phyloP scores from a whole-genome alignment of 805 yeast species.

The Suhomyces pyralidae region DNA sequence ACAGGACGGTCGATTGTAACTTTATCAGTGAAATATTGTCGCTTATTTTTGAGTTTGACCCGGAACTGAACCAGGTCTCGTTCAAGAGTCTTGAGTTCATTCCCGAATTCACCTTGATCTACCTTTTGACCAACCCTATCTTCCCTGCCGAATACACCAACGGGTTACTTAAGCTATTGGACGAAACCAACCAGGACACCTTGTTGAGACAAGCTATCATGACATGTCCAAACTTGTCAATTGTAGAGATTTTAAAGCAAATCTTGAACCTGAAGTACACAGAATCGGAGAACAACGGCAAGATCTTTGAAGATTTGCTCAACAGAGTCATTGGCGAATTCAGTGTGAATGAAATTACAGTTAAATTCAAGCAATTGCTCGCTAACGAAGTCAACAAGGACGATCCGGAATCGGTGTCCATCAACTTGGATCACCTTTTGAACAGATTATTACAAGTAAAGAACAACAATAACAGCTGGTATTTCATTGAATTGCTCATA shows the following conservation, averaged over 20 bases:
- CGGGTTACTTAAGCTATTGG: conserved; percentile 53
- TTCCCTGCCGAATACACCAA: conserved; percentile 62
- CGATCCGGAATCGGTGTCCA: conserved; percentile 19
- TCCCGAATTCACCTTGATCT: conserved; percentile 62
- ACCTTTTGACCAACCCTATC: conserved; percentile 81
- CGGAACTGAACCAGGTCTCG: conserved; percentile 21
- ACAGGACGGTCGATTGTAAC: conserved; percentile 58
- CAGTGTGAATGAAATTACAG: conserved; percentile 56
- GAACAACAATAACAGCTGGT: conserved; percentile 56
- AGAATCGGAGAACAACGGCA: conserved; percentile 31
- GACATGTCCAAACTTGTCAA: conserved; percentile 67
- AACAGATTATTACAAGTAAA: conserved; percentile 28
- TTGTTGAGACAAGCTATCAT: conserved; percentile 79
- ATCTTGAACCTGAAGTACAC: conserved; percentile 45
- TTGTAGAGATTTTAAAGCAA: conserved; percentile 61
- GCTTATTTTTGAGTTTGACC: conserved; percentile 34
- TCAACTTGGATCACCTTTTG: conserved; percentile 39
- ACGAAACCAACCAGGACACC: conserved; percentile 46
- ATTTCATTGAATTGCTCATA: conserved; percentile 59
- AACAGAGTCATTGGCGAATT: conserved; percentile 65
- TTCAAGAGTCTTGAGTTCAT: conserved; percentile 28
- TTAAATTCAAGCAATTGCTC: conserved; percentile 39
- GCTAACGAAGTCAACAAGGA: conserved; percentile 21
- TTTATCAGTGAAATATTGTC: conserved; percentile 48
- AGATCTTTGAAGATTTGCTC: conserved; percentile 62